phyloP scores from a whole-genome alignment of 352 stramenopile species.

The Plasmopara viticola region DNA sequence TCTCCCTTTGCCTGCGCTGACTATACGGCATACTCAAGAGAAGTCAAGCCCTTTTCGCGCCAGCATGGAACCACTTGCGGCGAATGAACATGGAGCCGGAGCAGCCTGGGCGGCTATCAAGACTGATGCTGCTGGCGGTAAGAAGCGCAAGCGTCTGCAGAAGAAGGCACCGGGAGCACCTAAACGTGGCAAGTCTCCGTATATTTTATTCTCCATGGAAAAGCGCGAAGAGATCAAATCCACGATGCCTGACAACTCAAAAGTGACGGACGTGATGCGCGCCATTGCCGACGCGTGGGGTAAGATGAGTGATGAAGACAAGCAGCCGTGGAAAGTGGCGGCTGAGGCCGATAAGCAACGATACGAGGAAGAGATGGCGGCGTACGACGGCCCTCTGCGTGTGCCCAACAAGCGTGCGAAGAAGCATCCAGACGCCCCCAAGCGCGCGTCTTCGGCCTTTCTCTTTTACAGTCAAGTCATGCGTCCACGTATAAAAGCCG shows the following conservation, averaged over 20 bases:
- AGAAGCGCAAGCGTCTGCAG: conserved; percentile 87
- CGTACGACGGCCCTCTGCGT: conserved; percentile 87
- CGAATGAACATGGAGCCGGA: conserved; percentile 45
- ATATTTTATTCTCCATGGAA: conserved; percentile 91
- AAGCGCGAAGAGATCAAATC: conserved; percentile 88
- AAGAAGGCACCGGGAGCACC: conserved; percentile 86
- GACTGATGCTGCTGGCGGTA: conserved; percentile 48
- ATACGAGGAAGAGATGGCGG: conserved; percentile 92
- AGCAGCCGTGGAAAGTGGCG: conserved; percentile 89
- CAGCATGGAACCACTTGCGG: conserved; percentile 66
- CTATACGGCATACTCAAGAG: conserved; percentile 79
- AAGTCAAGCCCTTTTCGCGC: conserved; percentile 37
- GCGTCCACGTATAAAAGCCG: conserved; percentile 81
- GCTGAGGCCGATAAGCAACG: conserved; percentile 91
- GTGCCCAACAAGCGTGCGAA: conserved; percentile 92
- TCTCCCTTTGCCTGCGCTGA: conserved; percentile 65
- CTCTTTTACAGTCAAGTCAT: conserved; percentile 92
- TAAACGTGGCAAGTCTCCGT: conserved; percentile 87
- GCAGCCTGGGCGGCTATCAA: conserved; percentile 58
- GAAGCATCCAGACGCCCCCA: conserved; percentile 92
- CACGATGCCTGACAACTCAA: conserved; percentile 75
- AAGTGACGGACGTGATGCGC: conserved; percentile 89
- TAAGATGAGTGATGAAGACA: conserved; percentile 88
- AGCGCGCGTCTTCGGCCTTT: conserved; percentile 92
- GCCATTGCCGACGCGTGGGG: conserved; percentile 87